Evolutionary conservation across 2,329 filamentous ascomycete genomes (phyloP).

Genomic region (Bipolaris zeicola): DNA sequence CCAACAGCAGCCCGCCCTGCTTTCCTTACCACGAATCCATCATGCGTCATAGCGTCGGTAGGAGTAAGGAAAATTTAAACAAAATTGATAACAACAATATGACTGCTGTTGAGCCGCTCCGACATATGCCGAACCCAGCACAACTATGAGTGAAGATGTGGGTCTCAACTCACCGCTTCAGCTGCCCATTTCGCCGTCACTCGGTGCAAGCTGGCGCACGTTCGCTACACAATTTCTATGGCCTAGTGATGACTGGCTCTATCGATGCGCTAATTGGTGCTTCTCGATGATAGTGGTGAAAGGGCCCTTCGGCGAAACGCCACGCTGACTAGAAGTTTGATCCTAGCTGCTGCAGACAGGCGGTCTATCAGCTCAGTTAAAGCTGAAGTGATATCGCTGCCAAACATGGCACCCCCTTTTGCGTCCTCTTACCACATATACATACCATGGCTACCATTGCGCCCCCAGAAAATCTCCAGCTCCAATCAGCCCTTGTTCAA

Average conservation of each 20-base stretch:
- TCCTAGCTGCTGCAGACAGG: neutral
- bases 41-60: slow-evolving; percentile 7
- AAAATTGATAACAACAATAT: neutral
- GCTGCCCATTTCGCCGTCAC: slow-evolving; percentile 1
- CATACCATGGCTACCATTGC: slow-evolving; percentile 16
- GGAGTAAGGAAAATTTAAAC: neutral
- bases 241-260: neutral
- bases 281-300: neutral
- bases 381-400: slow-evolving; percentile 1
- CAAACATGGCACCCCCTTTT: neutral
- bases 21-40: slow-evolving; percentile 7
- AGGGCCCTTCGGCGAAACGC: slow-evolving; percentile 3
- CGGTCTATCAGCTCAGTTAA: slow-evolving; percentile 7
- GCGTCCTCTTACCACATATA: neutral
- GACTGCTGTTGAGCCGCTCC: slow-evolving; percentile 4
- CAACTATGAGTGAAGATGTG: slow-evolving; percentile 4
- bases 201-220: neutral
- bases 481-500: slow-evolving; percentile 39
- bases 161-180: slow-evolving; percentile 16
- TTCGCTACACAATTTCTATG: neutral
- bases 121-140: slow-evolving; percentile 5
- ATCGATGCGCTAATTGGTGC: neutral
- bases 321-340: slow-evolving; percentile 5
- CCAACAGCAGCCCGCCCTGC: slow-evolving; percentile 1
- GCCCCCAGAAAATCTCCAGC: slow-evolving; percentile 31